Evolutionary conservation across 257 asterid species (phyloP).

Genomic region (Solanum raphanifolium): DNA sequence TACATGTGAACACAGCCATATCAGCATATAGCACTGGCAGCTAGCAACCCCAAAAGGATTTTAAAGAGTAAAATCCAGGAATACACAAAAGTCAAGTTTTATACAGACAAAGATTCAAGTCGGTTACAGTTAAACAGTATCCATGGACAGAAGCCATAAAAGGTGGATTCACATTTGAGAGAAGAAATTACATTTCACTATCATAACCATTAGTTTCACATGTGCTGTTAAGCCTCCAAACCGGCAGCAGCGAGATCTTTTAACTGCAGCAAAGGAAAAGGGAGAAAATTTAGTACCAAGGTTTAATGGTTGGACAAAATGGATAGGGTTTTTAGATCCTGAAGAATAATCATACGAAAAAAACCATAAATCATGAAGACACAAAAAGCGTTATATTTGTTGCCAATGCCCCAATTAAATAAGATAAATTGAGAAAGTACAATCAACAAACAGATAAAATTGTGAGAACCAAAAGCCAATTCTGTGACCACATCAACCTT

Average conservation of each 20-base stretch:
- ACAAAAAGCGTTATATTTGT: neutral
- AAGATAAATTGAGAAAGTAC: neutral
- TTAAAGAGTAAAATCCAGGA: neutral
- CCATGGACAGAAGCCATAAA: conserved; percentile 10
- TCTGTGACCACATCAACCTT: neutral
- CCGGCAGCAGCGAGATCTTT: conserved; percentile 1
- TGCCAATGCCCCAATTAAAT: neutral
- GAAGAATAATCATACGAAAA: neutral
- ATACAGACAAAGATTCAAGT: conserved; percentile 13
- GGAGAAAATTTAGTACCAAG: neutral
- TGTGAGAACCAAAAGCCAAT: neutral
- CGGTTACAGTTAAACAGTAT: conserved; percentile 3
- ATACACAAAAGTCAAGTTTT: conserved; percentile 9
- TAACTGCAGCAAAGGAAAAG: conserved; percentile 12
- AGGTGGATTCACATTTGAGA: conserved; percentile 14
- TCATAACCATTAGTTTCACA: conserved; percentile 11
- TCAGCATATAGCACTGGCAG: neutral
- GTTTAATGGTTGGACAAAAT: neutral
- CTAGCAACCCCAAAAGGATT: neutral
- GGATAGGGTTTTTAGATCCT: neutral
- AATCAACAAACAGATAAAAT: neutral
- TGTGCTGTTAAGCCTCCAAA: conserved; percentile 16
- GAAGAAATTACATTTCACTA: conserved; percentile 1
- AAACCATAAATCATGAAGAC: neutral
- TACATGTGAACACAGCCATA: neutral